These are phyloP conservation scores for Fusarium sambucinum DNA, from an alignment of 2,329 filamentous ascomycete genomes.

Conservation along the genomic window DNA sequence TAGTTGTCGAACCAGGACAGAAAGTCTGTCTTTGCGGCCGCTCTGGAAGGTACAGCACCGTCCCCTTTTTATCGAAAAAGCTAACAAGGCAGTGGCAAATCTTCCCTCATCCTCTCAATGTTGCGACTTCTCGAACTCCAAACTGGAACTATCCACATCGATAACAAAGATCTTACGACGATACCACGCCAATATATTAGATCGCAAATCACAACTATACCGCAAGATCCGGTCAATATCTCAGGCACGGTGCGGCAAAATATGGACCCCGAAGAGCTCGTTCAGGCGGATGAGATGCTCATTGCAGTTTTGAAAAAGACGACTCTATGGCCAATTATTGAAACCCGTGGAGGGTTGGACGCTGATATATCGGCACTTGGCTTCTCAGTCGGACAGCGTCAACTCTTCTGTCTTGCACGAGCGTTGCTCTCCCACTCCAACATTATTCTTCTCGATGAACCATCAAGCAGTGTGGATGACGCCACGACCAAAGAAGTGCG, in stretches of 20 bases:
- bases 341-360: constrained; percentile 54
- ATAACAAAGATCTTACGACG: constrained; percentile 56
- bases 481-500: constrained; percentile 48
- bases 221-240: constrained; percentile 63
- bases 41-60: constrained; percentile 52
- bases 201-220: constrained; percentile 58
- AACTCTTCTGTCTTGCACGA: constrained; percentile 63
- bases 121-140: constrained; percentile 62
- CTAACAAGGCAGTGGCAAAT: constrained; percentile 59
- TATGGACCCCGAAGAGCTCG: constrained; percentile 56
- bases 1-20: constrained; percentile 53
- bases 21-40: constrained; percentile 65
- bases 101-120: constrained; percentile 60
- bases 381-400: constrained; percentile 60
- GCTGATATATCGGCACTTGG: constrained; percentile 49
- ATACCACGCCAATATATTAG: constrained; percentile 59
- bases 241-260: constrained; percentile 62
- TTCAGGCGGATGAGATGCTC: constrained; percentile 55
- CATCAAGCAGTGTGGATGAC: constrained; percentile 50
- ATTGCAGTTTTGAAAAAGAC: constrained; percentile 59
- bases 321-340: constrained; percentile 56
- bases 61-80: rapidly evolving
- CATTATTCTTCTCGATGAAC: constrained; percentile 52
- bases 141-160: constrained; percentile 55
- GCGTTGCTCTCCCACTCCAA: constrained; percentile 53